Evolutionary conservation across 2,329 filamentous ascomycete genomes (phyloP), one percentile per base, ranked within the genome.

Genomic region (Colletotrichum musicola): DNA sequence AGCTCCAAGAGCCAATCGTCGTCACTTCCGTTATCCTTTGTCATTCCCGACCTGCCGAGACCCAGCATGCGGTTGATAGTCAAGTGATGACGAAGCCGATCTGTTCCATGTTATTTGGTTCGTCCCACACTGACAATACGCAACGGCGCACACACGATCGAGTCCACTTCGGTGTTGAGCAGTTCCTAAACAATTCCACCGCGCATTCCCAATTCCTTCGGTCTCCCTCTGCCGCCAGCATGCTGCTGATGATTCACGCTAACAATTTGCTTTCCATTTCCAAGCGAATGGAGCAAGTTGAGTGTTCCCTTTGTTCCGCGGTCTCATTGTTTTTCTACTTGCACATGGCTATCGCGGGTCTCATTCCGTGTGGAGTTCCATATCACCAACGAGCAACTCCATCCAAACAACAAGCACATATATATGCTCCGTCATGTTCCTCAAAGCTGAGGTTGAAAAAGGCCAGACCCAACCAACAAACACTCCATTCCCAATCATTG

Each of bases 391-490:
- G 30, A 2, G 30, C 30, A 35, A 35, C 30, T 35, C 30, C 30
- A 35, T 35, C 7, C 30, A 10, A 7, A 7, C 9, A 35, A 35
- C 30, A 35, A 35, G 30, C 30, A 35, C 7, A 35, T 35, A 35
- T 35, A 35, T 35, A 35, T 35, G 9, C 10, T 35, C 30, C 10
- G 10, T 35, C 30, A 9, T 35, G 30, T 35, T 35, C 30, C 30
- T 35, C 30, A 35, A 35, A 35, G 30, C 2, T 42, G 40, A 42
- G 40, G 40, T 42, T 13, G 12, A 42, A 42, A 12, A 30, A 40
- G 16, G 16, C n/a, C 42, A 47, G 55, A 58, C 55, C 56, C 7
- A 22, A 40, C 56, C 56, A 59, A 59, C 56, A 59, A 46, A n/a
- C 40, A 25, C 7, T 38, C n/a, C 44, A 49, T 35, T 14, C 47